phyloP scores from a whole-genome alignment of 1,139 yeast species.

The Geotrichum cucujoidarum region DNA sequence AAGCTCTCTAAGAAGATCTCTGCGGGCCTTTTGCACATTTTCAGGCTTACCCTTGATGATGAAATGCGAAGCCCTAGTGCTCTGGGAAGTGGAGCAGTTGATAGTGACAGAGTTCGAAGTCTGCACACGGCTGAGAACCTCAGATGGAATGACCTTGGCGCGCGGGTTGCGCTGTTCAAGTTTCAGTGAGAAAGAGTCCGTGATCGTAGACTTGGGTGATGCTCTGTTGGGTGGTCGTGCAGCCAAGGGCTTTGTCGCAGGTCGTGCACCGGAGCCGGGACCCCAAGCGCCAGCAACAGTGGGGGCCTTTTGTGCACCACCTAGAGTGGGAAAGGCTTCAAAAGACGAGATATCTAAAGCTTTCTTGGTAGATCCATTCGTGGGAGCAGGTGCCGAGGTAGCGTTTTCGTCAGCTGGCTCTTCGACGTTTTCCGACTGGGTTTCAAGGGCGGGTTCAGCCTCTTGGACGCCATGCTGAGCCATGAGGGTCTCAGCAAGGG shows the following conservation, averaged over 20 bases:
- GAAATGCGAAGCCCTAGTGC: constrained; percentile 77
- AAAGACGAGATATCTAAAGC: constrained; percentile 28
- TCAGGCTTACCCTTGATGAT: constrained; percentile 73
- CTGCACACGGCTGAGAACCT: constrained; percentile 17
- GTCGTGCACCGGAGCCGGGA: constrained; percentile 15
- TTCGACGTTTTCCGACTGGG: constrained; percentile 1
- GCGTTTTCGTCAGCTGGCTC: constrained; percentile 16
- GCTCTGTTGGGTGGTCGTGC: constrained; percentile 12
- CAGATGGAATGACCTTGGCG: constrained; percentile 18
- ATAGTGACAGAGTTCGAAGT: constrained; percentile 40
- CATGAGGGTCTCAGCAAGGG: constrained; percentile 30
- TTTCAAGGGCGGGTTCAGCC: constrained; percentile 1
- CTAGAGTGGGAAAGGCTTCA: constrained; percentile 69
- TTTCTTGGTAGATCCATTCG: constrained; percentile 16
- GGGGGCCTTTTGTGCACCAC: constrained; percentile 37
- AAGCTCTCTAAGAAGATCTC: constrained; percentile 70
- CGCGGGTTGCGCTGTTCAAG: constrained; percentile 19
- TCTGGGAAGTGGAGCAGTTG: constrained; percentile 78
- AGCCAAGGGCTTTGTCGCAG: constrained; percentile 10
- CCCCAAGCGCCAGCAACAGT: constrained; percentile 16
- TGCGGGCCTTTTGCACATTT: constrained; percentile 65
- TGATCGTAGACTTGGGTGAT: constrained; percentile 11
- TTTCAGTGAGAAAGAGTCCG: constrained; percentile 15
- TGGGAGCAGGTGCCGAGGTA: constrained; percentile 7
- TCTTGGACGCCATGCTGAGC: constrained; percentile 28